phyloP scores from a whole-genome alignment of 805 yeast species.

The Candida taoyuanica region DNA sequence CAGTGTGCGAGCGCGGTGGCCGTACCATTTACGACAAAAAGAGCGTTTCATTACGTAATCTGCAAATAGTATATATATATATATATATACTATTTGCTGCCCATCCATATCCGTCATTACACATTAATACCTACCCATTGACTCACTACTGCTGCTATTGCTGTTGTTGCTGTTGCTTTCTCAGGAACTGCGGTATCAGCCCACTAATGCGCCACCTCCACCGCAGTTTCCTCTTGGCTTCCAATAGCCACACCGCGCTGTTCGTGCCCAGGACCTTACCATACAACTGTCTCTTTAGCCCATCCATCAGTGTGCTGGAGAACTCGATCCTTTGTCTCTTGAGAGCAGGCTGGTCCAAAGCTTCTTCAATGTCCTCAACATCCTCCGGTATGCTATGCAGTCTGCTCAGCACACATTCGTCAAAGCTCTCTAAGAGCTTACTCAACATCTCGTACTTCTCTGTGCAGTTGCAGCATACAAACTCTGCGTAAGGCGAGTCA shows the following conservation, averaged over 20 bases:
- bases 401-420: constrained; percentile 22
- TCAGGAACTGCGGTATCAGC: constrained; percentile 34
- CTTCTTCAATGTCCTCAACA: constrained; percentile 22
- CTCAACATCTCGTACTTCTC: constrained; percentile 50
- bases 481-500: constrained; percentile 35
- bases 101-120: too few species aligned
- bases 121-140: too few species aligned
- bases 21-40: not conserved
- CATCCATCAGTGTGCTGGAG: constrained; percentile 29
- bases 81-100: too few species aligned
- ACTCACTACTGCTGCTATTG: too few species aligned
- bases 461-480: constrained; percentile 61
- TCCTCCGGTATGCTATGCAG: constrained; percentile 16
- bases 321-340: constrained; percentile 21
- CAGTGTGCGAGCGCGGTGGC: too few species aligned
- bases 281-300: constrained; percentile 30
- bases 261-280: constrained; percentile 16
- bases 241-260: constrained; percentile 30
- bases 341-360: constrained; percentile 8
- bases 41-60: too few species aligned
- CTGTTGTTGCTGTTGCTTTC: constrained; percentile 5
- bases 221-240: constrained; percentile 38
- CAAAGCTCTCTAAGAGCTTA: constrained; percentile 35
- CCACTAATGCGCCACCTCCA: constrained; percentile 52
- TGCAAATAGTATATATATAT: too few species aligned